These are phyloP conservation scores for Fusarium verrucosum DNA, from an alignment of 2,329 filamentous ascomycete species.

Conservation along the genomic window DNA sequence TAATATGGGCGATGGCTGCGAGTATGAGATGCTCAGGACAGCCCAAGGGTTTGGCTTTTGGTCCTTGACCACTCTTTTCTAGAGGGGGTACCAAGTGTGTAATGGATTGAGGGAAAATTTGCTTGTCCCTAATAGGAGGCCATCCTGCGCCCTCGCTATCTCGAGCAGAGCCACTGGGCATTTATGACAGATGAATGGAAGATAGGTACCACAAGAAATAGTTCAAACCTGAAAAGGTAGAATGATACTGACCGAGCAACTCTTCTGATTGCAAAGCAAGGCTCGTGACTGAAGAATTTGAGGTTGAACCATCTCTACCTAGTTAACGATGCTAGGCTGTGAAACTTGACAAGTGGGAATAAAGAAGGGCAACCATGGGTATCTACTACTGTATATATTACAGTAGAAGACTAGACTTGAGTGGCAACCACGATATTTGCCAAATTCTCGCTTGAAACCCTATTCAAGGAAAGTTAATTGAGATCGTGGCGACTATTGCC, in stretches of 20 bases:
- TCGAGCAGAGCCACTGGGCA: too few species aligned
- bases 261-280: neutral
- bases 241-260: neutral
- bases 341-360: too few species aligned
- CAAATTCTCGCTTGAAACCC: neutral
- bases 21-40: neutral
- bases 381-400: too few species aligned
- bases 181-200: neutral
- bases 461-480: too few species aligned
- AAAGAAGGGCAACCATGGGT: too few species aligned
- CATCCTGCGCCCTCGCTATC: neutral
- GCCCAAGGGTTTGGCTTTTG: neutral
- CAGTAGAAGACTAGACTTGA: neutral
- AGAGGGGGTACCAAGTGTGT: too few species aligned
- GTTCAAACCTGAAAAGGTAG: neutral
- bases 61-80: neutral
- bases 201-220: neutral
- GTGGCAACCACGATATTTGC: constrained; percentile 17
- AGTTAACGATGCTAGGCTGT: too few species aligned
- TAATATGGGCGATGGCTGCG: neutral
- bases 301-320: neutral
- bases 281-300: neutral
- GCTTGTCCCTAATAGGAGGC: neutral
- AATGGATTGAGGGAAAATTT: neutral
- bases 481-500: neutral